Percentiles rank a stretch among this genome's conserved stretches.
Evolutionary conservation across 176 grass and related monocot species (phyloP).

Genomic region (Aegilops bicornis): DNA sequence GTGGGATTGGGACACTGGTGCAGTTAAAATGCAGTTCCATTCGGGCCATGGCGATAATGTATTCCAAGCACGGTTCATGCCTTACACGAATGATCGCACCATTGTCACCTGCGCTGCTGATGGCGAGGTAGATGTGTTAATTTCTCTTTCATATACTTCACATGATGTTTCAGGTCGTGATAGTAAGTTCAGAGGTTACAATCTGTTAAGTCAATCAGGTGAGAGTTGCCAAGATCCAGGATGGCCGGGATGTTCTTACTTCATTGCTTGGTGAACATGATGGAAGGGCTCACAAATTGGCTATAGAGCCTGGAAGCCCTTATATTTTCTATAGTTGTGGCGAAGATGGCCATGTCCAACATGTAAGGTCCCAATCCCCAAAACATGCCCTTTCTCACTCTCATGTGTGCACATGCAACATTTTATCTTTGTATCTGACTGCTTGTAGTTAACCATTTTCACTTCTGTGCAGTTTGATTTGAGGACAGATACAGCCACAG

Average conservation of each 20-base stretch:
- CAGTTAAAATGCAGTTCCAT: constrained; percentile 64
- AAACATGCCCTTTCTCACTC: not conserved
- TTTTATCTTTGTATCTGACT: constrained; percentile 16
- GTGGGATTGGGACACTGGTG: constrained; percentile 72
- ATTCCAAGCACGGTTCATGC: constrained; percentile 89
- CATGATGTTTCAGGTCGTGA: constrained; percentile 5
- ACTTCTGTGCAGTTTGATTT: constrained; percentile 72
- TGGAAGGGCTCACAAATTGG: constrained; percentile 77
- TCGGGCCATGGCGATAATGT: constrained; percentile 76
- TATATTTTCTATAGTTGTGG: constrained; percentile 90
- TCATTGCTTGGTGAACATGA: constrained; percentile 66
- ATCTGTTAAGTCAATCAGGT: constrained; percentile 42
- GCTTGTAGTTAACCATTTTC: constrained; percentile 19
- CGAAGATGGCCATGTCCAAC: constrained; percentile 89
- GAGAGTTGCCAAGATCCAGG: constrained; percentile 59
- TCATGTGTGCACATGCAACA: not conserved
- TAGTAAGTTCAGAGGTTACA: not conserved
- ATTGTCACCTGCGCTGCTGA: constrained; percentile 85
- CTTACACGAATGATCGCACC: constrained; percentile 59
- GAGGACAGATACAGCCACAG: constrained; percentile 61
- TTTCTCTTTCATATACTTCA: not conserved
- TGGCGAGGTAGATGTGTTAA: constrained; percentile 58
- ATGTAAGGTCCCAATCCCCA: constrained; percentile 45
- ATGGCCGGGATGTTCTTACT: constrained; percentile 59
- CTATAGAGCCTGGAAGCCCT: constrained; percentile 76